Percentiles rank a stretch among this genome's conserved stretches.
These are phyloP conservation scores for Coemansia sp. DNA, from an alignment of 192 early-diverging fungal species.

Conservation along the genomic window DNA sequence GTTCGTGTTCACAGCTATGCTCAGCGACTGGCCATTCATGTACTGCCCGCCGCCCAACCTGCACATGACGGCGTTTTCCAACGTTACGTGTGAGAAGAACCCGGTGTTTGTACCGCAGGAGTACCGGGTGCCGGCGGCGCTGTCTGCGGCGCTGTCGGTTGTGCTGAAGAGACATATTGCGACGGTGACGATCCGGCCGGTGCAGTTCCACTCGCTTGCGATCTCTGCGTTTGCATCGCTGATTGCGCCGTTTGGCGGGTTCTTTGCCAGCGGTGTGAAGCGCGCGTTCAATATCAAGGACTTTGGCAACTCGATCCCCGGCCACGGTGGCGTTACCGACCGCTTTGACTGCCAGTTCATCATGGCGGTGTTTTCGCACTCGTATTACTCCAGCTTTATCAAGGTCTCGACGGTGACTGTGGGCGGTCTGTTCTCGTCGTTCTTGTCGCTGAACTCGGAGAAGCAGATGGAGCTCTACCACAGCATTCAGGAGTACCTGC, in stretches of 20 bases:
- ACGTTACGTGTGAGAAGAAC: conserved; percentile 59
- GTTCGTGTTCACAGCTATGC: conserved; percentile 60
- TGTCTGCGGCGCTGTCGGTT: conserved; percentile 21
- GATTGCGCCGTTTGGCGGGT: conserved; percentile 97
- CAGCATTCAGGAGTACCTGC: conserved; percentile 58
- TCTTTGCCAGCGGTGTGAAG: conserved; percentile 97
- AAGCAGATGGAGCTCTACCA: conserved; percentile 50
- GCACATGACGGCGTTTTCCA: conserved; percentile 55
- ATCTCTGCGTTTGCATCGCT: conserved; percentile 91
- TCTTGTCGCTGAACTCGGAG: conserved; percentile 37
- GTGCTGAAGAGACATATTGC: conserved; percentile 38
- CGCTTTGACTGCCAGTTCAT: conserved; percentile 98
- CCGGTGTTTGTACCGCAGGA: conserved; percentile 62
- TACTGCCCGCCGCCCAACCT: conserved; percentile 66
- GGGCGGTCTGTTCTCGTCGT: conserved; percentile 44
- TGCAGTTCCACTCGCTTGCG: conserved; percentile 86
- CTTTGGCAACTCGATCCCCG: conserved; percentile 95
- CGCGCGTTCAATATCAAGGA: conserved; percentile 98
- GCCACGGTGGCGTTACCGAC: conserved; percentile 96
- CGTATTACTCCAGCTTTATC: conserved; percentile 89
- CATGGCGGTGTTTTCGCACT: conserved; percentile 91
- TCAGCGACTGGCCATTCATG: conserved; percentile 66
- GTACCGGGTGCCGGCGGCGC: conserved; percentile 42
- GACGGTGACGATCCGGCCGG: conserved; percentile 72
- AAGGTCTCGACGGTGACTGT: conserved; percentile 60